phyloP scores from a whole-genome alignment of 257 asterid genomes.

The Verbascum thapsus region DNA sequence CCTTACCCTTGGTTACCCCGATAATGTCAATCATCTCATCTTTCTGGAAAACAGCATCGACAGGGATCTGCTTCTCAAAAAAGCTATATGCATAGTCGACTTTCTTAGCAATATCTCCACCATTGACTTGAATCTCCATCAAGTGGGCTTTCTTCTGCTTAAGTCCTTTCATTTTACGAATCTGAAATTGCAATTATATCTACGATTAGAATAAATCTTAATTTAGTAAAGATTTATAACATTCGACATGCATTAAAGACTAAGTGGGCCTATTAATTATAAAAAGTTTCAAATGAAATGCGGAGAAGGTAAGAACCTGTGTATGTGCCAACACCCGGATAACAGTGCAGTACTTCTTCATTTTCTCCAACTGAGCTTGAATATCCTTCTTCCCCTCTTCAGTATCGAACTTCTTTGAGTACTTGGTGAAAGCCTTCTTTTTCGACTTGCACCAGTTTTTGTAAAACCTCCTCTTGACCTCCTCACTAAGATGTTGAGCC shows the following conservation, averaged over 20 bases:
- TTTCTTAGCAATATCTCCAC: constrained; percentile 67
- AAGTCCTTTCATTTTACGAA: constrained; percentile 78
- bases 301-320: constrained; percentile 46
- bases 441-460: constrained; percentile 78
- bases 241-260: background rate
- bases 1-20: constrained; percentile 86
- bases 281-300: background rate
- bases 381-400: constrained; percentile 72
- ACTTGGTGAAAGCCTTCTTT: constrained; percentile 73
- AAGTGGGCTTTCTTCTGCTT: constrained; percentile 86
- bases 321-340: constrained; percentile 80
- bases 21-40: constrained; percentile 87
- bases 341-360: constrained; percentile 71
- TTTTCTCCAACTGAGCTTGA: constrained; percentile 62
- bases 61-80: constrained; percentile 78
- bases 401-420: constrained; percentile 56
- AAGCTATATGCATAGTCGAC: constrained; percentile 76
- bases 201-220: no score
- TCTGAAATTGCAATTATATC: constrained; percentile 37
- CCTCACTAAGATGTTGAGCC: constrained; percentile 87
- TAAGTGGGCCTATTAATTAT: no score
- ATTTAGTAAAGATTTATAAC: background rate
- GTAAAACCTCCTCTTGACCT: constrained; percentile 73
- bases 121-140: constrained; percentile 89
- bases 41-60: constrained; percentile 84